Conservation (phyloP, 2,329 filamentous ascomycete genomes). For the Macrophomina tecta region DNA sequence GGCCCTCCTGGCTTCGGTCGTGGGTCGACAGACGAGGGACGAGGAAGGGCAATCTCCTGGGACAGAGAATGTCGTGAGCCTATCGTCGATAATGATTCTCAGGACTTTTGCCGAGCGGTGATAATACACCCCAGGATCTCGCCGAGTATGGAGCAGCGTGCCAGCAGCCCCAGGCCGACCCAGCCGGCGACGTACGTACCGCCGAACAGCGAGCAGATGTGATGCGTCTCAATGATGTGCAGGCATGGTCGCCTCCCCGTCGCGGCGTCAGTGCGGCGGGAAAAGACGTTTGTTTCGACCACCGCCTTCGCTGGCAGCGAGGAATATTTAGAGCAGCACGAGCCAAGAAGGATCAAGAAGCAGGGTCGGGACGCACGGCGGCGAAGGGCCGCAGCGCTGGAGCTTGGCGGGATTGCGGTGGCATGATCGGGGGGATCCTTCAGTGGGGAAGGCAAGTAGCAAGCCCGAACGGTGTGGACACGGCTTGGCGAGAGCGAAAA, state of each 20-base stretch:
- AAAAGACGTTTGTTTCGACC: constrained; percentile 6
- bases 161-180: not conserved
- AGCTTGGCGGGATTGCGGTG: constrained; percentile 24
- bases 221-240: constrained; percentile 25
- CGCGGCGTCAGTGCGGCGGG: constrained; percentile 12
- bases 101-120: constrained; percentile 22
- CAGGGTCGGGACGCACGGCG: constrained; percentile 17
- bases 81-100: not conserved
- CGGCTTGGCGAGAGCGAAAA: constrained; percentile 3
- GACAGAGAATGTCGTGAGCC: not conserved
- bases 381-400: constrained; percentile 18
- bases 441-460: constrained; percentile 13
- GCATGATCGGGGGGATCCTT: constrained; percentile 26
- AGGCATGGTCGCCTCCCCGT: constrained; percentile 19
- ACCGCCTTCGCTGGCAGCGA: not conserved
- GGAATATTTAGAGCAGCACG: constrained; percentile 25
- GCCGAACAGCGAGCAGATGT: constrained; percentile 1
- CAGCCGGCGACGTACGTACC: not conserved
- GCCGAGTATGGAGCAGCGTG: constrained; percentile 8
- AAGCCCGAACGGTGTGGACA: constrained; percentile 3
- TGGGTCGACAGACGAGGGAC: not conserved
- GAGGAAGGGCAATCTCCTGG: constrained; percentile 5
- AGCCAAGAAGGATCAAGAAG: constrained; percentile 15
- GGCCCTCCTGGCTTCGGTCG: not conserved
- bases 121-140: constrained; percentile 10